These are phyloP conservation scores for Aspergillus piperis DNA, from an alignment of 2,329 filamentous ascomycete genomes.

Conservation along the genomic window DNA sequence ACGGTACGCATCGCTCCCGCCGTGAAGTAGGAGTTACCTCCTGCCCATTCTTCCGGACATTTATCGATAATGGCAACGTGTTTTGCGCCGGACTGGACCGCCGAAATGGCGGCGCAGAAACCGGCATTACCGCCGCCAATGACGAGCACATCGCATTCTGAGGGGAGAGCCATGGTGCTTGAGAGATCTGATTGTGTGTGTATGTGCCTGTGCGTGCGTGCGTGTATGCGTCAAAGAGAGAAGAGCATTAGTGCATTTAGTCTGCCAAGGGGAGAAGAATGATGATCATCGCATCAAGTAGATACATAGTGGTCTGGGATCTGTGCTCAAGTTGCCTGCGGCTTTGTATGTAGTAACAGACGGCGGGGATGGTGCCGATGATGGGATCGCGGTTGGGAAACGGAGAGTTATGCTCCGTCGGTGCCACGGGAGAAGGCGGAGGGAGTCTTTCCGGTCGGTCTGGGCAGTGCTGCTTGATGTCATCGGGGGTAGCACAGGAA, in stretches of 20 bases:
- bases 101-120: slow-evolving; percentile 61
- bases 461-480: background rate
- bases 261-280: too few relatives aligned
- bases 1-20: slow-evolving; percentile 64
- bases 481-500: background rate
- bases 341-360: background rate
- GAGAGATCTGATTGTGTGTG: background rate
- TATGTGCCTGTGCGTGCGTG: too few relatives aligned
- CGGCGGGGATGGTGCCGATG: background rate
- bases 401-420: background rate
- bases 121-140: slow-evolving; percentile 67
- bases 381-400: background rate
- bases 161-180: background rate
- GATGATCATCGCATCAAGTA: background rate
- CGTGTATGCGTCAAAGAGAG: too few relatives aligned
- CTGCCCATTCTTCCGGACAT: slow-evolving; percentile 59
- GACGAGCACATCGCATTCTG: slow-evolving; percentile 48
- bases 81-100: slow-evolving; percentile 42
- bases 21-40: slow-evolving; percentile 67
- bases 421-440: background rate
- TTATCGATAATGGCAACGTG: slow-evolving; percentile 61
- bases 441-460: background rate
- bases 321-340: background rate
- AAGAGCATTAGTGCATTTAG: too few relatives aligned
- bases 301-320: background rate